These are phyloP conservation scores for Metarhizium sp. DNA, from an alignment of 2,329 filamentous ascomycete genomes.

Conservation along the genomic window DNA sequence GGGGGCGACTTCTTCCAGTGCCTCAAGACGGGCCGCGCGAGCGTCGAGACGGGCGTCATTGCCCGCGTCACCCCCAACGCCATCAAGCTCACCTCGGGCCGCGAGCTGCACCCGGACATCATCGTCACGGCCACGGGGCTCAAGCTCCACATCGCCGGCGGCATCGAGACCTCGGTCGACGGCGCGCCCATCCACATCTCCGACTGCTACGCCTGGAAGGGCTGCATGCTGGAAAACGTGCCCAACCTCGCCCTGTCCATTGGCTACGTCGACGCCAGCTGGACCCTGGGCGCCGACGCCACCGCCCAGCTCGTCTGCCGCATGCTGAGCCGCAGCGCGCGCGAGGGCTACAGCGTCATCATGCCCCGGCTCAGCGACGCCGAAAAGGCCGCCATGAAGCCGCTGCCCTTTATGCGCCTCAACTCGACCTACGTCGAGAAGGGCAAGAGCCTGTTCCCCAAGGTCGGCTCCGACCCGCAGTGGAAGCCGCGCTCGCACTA, in stretches of 20 bases:
- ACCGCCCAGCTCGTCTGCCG: slow-evolving; percentile 6
- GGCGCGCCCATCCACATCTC: slow-evolving; percentile 31
- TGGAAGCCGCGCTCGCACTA: slow-evolving; percentile 6
- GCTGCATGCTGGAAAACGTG: slow-evolving; percentile 51
- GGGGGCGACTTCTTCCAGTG: slow-evolving; percentile 37
- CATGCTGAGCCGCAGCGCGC: not conserved
- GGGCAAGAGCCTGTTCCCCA: slow-evolving; percentile 1
- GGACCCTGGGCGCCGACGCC: slow-evolving; percentile 51
- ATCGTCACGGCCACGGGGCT: slow-evolving; percentile 59
- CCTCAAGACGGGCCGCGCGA: slow-evolving; percentile 26
- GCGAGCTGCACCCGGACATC: slow-evolving; percentile 44
- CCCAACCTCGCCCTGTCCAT: slow-evolving; percentile 51
- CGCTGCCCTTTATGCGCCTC: slow-evolving; percentile 4
- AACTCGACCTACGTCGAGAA: slow-evolving; percentile 4
- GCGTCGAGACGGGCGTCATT: slow-evolving; percentile 37
- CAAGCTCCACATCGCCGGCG: slow-evolving; percentile 44
- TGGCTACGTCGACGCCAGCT: slow-evolving; percentile 51
- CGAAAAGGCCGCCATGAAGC: slow-evolving; percentile 1
- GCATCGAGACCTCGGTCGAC: slow-evolving; percentile 41
- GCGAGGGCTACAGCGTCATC: not conserved
- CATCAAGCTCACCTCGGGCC: slow-evolving; percentile 33
- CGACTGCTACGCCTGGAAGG: slow-evolving; percentile 46
- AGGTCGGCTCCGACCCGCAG: slow-evolving; percentile 1
- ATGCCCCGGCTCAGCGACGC: not conserved
- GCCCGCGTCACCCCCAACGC: slow-evolving; percentile 30